These are phyloP conservation scores for Rhododendron molle DNA, from an alignment of 148 eudicot genomes.

Conservation along the genomic window DNA sequence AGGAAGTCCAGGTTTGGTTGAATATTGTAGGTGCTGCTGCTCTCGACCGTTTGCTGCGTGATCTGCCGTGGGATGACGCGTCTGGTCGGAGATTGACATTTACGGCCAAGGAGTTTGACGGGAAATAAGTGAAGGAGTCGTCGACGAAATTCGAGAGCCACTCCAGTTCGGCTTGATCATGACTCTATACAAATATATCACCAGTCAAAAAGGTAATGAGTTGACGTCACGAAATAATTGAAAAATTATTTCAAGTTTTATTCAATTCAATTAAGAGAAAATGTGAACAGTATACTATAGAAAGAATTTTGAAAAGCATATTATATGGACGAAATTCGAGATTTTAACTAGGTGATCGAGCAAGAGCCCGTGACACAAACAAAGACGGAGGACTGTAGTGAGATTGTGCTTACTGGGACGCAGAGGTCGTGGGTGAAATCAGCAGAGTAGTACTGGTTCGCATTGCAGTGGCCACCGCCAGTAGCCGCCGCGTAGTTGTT, in stretches of 20 bases:
- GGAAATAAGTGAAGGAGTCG: conserved; percentile 24
- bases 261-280: not conserved
- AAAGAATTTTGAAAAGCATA: no score
- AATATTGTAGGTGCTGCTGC: not conserved
- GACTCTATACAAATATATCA: conserved; percentile 12
- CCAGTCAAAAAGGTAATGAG: not conserved
- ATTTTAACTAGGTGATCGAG: no score
- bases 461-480: not conserved
- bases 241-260: not conserved
- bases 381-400: not conserved
- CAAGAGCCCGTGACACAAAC: not conserved
- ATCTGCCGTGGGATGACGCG: conserved; percentile 18
- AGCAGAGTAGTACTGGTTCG: not conserved
- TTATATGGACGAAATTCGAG: no score
- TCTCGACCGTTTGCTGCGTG: conserved; percentile 26
- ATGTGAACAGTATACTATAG: no score
- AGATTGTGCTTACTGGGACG: conserved; percentile 23
- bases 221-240: not conserved
- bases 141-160: conserved; percentile 38
- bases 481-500: not conserved
- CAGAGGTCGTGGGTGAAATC: conserved; percentile 30
- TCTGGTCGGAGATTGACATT: conserved; percentile 1
- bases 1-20: not conserved
- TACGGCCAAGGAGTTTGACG: conserved; percentile 2
- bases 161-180: conserved; percentile 34